Conservation (phyloP, 2,329 filamentous ascomycete genomes). For the Alternaria arbusti region DNA sequence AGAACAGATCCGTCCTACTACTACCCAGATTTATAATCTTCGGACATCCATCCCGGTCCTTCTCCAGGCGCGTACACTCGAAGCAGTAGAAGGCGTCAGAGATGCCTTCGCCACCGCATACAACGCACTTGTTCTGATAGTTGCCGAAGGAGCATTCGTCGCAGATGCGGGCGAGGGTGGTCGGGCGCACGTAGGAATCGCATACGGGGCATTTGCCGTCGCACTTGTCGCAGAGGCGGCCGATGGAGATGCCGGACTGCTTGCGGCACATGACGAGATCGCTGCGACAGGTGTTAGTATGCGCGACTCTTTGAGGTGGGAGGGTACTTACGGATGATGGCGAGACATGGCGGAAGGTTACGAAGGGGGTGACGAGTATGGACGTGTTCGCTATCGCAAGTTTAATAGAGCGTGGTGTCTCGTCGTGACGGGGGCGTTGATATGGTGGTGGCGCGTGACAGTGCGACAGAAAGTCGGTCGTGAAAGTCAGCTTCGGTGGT, state of each 20-base stretch:
- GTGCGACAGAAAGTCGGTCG: slow-evolving; percentile 12
- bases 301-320: slow-evolving; percentile 4
- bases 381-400: background rate
- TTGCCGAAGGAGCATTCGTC: slow-evolving; percentile 99
- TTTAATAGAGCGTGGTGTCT: background rate
- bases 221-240: slow-evolving; percentile 98
- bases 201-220: slow-evolving; percentile 99
- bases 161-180: slow-evolving; percentile 96
- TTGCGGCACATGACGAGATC: slow-evolving; percentile 99
- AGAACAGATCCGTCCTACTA: slow-evolving; percentile 89
- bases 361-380: background rate
- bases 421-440: background rate
- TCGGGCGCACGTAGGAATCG: slow-evolving; percentile 98
- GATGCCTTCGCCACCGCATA: slow-evolving; percentile 97
- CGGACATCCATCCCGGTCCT: slow-evolving; percentile 95
- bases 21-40: slow-evolving; percentile 99
- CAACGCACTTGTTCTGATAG: slow-evolving; percentile 99
- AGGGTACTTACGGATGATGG: slow-evolving; percentile 79
- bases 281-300: slow-evolving; percentile 52
- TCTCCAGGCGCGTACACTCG: slow-evolving; percentile 95
- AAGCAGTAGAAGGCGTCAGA: slow-evolving; percentile 99
- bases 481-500: slow-evolving; percentile 13
- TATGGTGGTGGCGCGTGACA: slow-evolving; percentile 3
- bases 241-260: slow-evolving; percentile 95
- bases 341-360: slow-evolving; percentile 72